These are phyloP conservation scores for Solanum ossicruentum DNA, from an alignment of 257 asterid species.

Conservation along the genomic window DNA sequence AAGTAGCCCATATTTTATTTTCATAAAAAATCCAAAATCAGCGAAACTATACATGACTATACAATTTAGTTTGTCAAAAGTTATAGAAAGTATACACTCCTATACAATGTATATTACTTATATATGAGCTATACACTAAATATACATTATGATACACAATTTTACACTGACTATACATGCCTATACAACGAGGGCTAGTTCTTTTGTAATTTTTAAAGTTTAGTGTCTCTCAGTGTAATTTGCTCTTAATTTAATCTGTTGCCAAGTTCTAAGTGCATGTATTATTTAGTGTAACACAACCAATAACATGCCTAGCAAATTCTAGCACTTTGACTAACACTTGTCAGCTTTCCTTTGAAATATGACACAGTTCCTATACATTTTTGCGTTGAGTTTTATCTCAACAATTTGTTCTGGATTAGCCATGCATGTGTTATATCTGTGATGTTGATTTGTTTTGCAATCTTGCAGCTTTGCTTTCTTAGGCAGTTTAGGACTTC, in stretches of 20 bases:
- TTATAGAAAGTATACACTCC: too few species aligned
- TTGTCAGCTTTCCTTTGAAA: background rate
- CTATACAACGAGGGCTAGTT: too few species aligned
- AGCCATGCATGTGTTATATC: background rate
- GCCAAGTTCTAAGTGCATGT: background rate
- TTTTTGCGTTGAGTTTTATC: background rate
- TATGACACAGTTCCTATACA: background rate
- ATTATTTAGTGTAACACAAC: background rate
- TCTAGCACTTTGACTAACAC: background rate
- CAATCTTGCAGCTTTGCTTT: constrained; percentile 72
- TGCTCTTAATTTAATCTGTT: background rate
- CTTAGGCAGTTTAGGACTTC: constrained; percentile 68
- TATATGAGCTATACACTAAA: too few species aligned
- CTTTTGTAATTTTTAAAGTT: too few species aligned
- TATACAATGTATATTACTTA: too few species aligned
- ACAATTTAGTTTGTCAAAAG: too few species aligned
- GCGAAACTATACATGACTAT: too few species aligned
- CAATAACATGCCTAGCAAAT: background rate
- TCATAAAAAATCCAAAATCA: too few species aligned
- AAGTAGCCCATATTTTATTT: too few species aligned
- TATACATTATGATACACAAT: too few species aligned
- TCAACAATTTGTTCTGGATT: background rate
- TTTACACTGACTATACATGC: too few species aligned
- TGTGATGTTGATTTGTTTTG: background rate
- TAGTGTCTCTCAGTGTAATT: too few species aligned